These are phyloP conservation scores for Pelargonium exstipulatum DNA, from an alignment of 441 rosid species.

Conservation along the genomic window DNA sequence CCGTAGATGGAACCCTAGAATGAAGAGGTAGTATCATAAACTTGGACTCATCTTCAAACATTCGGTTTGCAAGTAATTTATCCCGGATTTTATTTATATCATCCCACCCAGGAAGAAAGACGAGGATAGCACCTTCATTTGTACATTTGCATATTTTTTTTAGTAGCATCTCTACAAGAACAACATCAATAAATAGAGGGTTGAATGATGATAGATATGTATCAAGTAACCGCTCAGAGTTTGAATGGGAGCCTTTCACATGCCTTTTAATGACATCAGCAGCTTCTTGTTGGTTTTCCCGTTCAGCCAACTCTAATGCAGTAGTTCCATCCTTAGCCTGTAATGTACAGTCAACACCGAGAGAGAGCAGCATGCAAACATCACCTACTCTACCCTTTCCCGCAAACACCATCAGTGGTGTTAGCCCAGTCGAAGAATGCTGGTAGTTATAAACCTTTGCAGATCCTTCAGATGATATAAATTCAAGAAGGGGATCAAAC, in stretches of 20 bases:
- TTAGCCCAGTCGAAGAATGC: slow-evolving; percentile 58
- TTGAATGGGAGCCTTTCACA: slow-evolving; percentile 25
- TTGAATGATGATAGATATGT: slow-evolving; percentile 55
- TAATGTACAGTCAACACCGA: slow-evolving; percentile 61
- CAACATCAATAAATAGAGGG: slow-evolving; percentile 58
- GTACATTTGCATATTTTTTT: slow-evolving; percentile 69
- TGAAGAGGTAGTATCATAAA: slow-evolving; percentile 74
- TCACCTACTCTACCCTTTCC: slow-evolving; percentile 82
- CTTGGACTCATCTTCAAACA: slow-evolving; percentile 51
- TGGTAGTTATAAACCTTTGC: slow-evolving; percentile 58
- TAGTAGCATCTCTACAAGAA: slow-evolving; percentile 65
- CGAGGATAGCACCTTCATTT: slow-evolving; percentile 80
- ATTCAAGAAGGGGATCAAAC: slow-evolving; percentile 69
- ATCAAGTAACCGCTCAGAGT: slow-evolving; percentile 48
- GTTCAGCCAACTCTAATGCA: slow-evolving; percentile 66
- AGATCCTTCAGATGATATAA: slow-evolving; percentile 54
- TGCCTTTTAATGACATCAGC: slow-evolving; percentile 57
- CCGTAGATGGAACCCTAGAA: slow-evolving; percentile 88
- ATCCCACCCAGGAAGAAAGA: slow-evolving; percentile 99
- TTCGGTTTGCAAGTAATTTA: slow-evolving; percentile 47
- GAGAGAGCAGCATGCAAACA: slow-evolving; percentile 81
- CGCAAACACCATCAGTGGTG: slow-evolving; percentile 90
- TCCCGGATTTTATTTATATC: slow-evolving; percentile 64
- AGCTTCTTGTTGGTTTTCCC: slow-evolving; percentile 57
- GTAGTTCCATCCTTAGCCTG: slow-evolving; percentile 57